A percentile compares a stretch with the other conserved stretches of the same genome.
These are phyloP conservation scores for Bondarzewia mesenterica DNA, from an alignment of 1,284 basidiomycete genomes.

Conservation along the genomic window DNA sequence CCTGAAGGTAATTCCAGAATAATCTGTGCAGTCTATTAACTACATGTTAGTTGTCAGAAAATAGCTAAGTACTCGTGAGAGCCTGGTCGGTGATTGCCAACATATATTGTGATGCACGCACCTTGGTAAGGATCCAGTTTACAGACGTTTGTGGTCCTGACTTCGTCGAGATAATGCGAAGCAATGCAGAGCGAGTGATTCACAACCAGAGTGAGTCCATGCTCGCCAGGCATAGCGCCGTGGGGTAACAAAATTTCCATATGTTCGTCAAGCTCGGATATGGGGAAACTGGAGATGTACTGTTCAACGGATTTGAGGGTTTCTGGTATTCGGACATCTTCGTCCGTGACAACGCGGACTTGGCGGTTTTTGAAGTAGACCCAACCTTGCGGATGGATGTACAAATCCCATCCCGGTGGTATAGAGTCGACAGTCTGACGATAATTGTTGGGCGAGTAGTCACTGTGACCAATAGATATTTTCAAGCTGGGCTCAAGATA, in stretches of 20 bases:
- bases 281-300: constrained; percentile 20
- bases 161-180: constrained; percentile 26
- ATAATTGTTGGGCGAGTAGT: too few relatives aligned
- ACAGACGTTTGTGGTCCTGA: constrained; percentile 19
- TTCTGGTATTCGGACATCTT: constrained; percentile 34
- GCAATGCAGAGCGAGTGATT: constrained; percentile 35
- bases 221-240: constrained; percentile 6
- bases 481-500: too few relatives aligned
- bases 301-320: constrained; percentile 20
- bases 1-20: constrained; percentile 44
- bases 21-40: constrained; percentile 36
- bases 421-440: background rate
- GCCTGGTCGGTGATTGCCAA: background rate
- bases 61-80: too few relatives aligned
- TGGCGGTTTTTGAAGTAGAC: constrained; percentile 37
- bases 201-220: constrained; percentile 25
- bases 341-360: constrained; percentile 34
- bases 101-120: constrained; percentile 11
- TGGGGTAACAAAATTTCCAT: constrained; percentile 32
- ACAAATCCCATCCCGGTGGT: constrained; percentile 19
- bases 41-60: constrained; percentile 13
- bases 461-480: too few relatives aligned
- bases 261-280: constrained; percentile 23
- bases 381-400: constrained; percentile 34
- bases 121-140: constrained; percentile 19